Evolutionary conservation across 805 yeast genomes (phyloP).

Genomic region (Metschnikowia cubensis): DNA sequence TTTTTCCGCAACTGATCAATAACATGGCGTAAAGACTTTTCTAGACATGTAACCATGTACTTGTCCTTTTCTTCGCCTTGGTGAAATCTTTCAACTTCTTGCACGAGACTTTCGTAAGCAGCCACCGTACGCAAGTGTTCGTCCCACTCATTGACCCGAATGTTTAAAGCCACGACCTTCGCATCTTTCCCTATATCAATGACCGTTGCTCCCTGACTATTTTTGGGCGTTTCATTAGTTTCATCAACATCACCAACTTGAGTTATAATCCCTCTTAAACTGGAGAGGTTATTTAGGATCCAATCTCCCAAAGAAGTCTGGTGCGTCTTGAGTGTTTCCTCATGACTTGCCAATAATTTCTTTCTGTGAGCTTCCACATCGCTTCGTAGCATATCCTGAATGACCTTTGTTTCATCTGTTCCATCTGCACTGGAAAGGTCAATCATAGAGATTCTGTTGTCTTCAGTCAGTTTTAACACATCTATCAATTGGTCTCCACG

Average conservation of each 20-base stretch:
- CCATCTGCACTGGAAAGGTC: constrained; percentile 15
- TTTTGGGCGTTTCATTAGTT: background rate
- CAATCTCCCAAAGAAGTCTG: constrained; percentile 16
- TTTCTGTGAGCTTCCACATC: constrained; percentile 21
- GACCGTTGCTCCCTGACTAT: background rate
- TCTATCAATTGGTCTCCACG: constrained; percentile 18
- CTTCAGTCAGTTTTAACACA: constrained; percentile 20
- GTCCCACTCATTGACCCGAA: constrained; percentile 3
- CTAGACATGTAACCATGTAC: background rate
- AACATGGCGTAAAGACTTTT: constrained; percentile 3
- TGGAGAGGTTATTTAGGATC: constrained; percentile 10
- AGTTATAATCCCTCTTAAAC: background rate
- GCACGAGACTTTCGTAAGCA: constrained; percentile 1
- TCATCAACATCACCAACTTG: background rate
- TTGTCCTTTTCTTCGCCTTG: background rate
- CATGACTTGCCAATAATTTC: constrained; percentile 8
- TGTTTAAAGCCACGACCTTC: background rate
- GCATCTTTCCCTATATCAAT: background rate
- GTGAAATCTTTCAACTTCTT: background rate
- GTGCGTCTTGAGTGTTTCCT: constrained; percentile 11
- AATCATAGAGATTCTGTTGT: constrained; percentile 27
- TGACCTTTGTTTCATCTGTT: constrained; percentile 23
- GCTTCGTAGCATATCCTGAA: constrained; percentile 26
- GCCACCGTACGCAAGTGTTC: constrained; percentile 1
- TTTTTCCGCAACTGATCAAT: background rate